Conservation (phyloP, 2,329 filamentous ascomycete genomes). For the Phialophora expanda region DNA sequence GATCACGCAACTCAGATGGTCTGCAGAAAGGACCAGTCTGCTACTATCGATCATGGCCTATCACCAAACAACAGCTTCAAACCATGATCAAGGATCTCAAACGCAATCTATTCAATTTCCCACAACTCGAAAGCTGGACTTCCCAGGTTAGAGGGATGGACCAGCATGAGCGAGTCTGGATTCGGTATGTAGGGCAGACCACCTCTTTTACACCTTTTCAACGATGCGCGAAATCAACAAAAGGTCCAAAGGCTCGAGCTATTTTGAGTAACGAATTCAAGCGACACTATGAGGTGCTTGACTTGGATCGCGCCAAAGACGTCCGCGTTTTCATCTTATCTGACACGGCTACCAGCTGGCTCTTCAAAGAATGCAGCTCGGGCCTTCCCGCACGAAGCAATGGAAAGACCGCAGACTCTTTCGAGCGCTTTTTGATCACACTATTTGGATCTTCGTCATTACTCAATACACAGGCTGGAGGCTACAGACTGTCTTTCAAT, state of each 20-base stretch:
- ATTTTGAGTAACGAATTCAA: too few species aligned
- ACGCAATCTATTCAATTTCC: background rate
- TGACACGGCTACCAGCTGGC: background rate
- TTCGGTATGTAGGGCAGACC: too few species aligned
- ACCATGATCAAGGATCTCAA: background rate
- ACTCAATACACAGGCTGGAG: background rate
- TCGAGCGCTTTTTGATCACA: background rate
- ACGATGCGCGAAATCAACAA: too few species aligned
- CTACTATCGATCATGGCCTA: too few species aligned
- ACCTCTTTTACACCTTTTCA: too few species aligned
- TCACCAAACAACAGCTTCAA: too few species aligned
- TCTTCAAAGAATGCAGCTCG: background rate
- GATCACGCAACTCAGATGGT: too few species aligned
- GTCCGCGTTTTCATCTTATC: background rate
- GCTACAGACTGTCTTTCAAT: background rate
- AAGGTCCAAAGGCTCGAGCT: too few species aligned
- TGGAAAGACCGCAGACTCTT: background rate
- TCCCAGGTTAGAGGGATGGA: background rate
- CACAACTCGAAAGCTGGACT: background rate
- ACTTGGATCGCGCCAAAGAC: background rate
- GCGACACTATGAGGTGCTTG: background rate
- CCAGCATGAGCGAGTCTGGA: too few species aligned
- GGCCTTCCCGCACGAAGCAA: background rate
- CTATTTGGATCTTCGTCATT: constrained; percentile 1
- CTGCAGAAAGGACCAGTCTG: too few species aligned